Evolutionary conservation across 306 rosid species (phyloP), one percentile per base, ranked within the genome.

Genomic region (Sphenostylis stenocarpa): DNA sequence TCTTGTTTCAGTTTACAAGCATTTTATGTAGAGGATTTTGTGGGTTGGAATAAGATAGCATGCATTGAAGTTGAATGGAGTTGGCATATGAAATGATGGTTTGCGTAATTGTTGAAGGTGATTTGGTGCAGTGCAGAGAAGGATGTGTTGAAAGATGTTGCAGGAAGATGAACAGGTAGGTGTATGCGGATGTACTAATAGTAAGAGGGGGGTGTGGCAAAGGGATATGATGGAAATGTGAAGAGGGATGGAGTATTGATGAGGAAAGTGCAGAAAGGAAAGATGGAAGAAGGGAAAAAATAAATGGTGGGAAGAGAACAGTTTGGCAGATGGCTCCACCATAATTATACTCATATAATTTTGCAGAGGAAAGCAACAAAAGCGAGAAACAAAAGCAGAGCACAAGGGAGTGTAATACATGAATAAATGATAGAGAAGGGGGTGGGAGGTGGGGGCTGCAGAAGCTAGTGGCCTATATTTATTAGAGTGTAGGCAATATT

Each of bases 301-400:
- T 0, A 36, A 0, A 11, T 1, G 31, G 14, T 56, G 47, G 74
- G 57, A 72, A 77, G 47, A 73, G 73, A 43, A 78, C 80, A 75
- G 82, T 74, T 82, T 70, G 88, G 82, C 82, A 79, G 79, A 78
- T 65, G 69, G 39, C 1, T 57, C 63, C 78, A 75, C 66, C 67
- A 57, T 83, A 86, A 78, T 79, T 75, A 65, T 80, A 51, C 21
- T 72, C 75, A 69, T 61, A 82, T 64, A 73, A 80, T 68, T 49
- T 73, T 49, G 78, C 85, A 70, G 84, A 28, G 84, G 81, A 80
- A 85, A 84, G 85, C 81, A 61, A 79, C 71, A 79, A 73, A 72
- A 80, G 77, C 7, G 43, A 74, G 76, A 69, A 76, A 55, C 52
- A 77, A 77, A 72, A 77, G 79, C 75, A 65, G 28, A 65, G 28